These are phyloP conservation scores for Lasiosphaeriaceae sp. DNA, from an alignment of 495 filamentous ascomycete species.

Conservation along the genomic window DNA sequence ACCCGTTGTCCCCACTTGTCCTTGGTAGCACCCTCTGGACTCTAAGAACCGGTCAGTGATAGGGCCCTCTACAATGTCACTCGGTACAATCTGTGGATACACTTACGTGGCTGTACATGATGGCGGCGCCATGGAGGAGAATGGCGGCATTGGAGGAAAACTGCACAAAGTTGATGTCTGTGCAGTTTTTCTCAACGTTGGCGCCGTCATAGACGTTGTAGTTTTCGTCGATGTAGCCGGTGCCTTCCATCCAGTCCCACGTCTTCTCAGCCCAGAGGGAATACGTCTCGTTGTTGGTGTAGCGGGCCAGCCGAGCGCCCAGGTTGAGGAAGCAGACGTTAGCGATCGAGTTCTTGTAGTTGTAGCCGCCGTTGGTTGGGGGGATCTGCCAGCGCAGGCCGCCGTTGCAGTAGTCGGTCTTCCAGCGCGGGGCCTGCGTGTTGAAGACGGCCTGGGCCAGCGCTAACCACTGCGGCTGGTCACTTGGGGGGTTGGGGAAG, in stretches of 20 bases:
- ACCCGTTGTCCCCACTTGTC: conserved; percentile 51
- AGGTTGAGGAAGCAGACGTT: conserved; percentile 70
- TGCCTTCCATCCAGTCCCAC: conserved; percentile 60
- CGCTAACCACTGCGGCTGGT: conserved; percentile 67
- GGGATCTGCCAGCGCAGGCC: conserved; percentile 83
- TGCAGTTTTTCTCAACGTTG: conserved; percentile 47
- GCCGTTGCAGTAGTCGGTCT: conserved; percentile 61
- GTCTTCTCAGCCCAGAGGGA: conserved; percentile 64
- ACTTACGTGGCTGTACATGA: conserved; percentile 62
- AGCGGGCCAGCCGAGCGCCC: conserved; percentile 64
- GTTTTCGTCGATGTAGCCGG: conserved; percentile 47
- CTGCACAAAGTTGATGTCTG: conserved; percentile 47
- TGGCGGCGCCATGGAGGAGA: conserved; percentile 62
- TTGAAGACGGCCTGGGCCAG: conserved; percentile 83
- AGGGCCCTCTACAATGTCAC: not conserved
- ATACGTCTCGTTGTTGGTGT: conserved; percentile 68
- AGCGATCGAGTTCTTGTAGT: conserved; percentile 71
- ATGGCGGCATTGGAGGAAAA: conserved; percentile 71
- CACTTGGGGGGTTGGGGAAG: conserved; percentile 55
- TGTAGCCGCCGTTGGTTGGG: conserved; percentile 69
- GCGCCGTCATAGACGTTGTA: conserved; percentile 59
- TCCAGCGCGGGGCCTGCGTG: conserved; percentile 61
- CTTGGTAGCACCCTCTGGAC: conserved; percentile 40
- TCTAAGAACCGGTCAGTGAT: conserved; percentile 29
- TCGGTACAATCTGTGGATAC: not conserved